Evolutionary conservation across 352 stramenopile genomes (phyloP).

Genomic region (Globisporangium barbulae): DNA sequence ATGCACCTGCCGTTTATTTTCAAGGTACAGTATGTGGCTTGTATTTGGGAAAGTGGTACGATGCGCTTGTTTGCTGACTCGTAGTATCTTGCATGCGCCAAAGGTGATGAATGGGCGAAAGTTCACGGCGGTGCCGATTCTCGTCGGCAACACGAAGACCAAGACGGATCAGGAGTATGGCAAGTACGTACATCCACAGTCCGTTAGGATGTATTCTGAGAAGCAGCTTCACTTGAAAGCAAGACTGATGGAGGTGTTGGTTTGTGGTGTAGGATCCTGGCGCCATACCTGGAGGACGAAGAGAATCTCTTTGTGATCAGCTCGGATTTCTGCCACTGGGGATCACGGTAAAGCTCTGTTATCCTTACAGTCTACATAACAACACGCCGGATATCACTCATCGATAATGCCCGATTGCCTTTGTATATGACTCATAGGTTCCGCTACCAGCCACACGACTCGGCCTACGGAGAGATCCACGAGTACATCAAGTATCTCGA

Average conservation of each 20-base stretch:
- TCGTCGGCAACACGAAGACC: slow-evolving; percentile 92
- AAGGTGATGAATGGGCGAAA: slow-evolving; percentile 69
- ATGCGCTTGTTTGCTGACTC: not conserved
- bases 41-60: not conserved
- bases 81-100: not conserved
- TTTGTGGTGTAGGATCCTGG: slow-evolving; percentile 67
- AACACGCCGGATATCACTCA: not conserved
- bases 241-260: not conserved
- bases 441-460: slow-evolving; percentile 86
- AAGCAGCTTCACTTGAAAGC: not conserved
- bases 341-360: slow-evolving; percentile 41
- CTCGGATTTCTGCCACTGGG: slow-evolving; percentile 98
- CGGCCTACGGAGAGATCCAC: slow-evolving; percentile 87
- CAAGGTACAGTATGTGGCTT: slow-evolving; percentile 50
- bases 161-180: slow-evolving; percentile 84
- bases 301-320: slow-evolving; percentile 95
- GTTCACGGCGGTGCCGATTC: slow-evolving; percentile 92
- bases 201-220: not conserved
- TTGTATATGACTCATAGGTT: slow-evolving; percentile 47
- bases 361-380: not conserved
- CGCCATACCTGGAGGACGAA: slow-evolving; percentile 89
- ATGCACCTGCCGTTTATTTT: slow-evolving; percentile 96
- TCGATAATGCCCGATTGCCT: too few species aligned
- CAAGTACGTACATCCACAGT: slow-evolving; percentile 35
- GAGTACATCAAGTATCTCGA: slow-evolving; percentile 96